Evolutionary conservation across 2,329 filamentous ascomycete genomes (phyloP).

Genomic region (Paraphoma chrysanthemicola): DNA sequence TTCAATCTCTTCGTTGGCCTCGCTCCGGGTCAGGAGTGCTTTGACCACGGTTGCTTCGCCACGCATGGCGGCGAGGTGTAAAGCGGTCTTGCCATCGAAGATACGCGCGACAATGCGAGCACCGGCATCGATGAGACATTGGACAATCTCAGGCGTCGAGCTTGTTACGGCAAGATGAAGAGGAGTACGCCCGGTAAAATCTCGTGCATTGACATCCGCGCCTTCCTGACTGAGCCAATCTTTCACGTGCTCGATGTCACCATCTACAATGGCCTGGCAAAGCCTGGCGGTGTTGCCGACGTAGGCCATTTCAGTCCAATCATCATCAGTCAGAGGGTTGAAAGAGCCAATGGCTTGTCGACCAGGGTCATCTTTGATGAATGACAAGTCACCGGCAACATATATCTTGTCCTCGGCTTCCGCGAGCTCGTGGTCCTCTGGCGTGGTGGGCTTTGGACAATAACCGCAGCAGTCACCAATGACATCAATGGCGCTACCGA

Average conservation of each 20-base stretch:
- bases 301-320: constrained; percentile 93
- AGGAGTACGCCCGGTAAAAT: constrained; percentile 69
- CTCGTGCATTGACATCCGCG: constrained; percentile 73
- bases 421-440: constrained; percentile 74
- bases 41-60: constrained; percentile 74
- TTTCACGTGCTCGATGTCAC: constrained; percentile 72
- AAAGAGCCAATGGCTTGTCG: constrained; percentile 76
- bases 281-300: constrained; percentile 78
- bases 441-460: constrained; percentile 73
- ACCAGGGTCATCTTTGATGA: constrained; percentile 82
- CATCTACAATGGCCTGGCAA: constrained; percentile 81
- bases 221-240: constrained; percentile 73
- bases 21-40: constrained; percentile 75
- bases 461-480: constrained; percentile 82
- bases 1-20: constrained; percentile 73
- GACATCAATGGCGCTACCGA: constrained; percentile 74
- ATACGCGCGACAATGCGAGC: constrained; percentile 76
- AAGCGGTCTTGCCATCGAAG: constrained; percentile 79
- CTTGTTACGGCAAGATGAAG: constrained; percentile 76
- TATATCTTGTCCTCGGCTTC: constrained; percentile 78
- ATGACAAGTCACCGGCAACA: constrained; percentile 74
- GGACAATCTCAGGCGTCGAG: constrained; percentile 73
- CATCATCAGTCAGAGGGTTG: constrained; percentile 79
- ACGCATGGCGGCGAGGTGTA: constrained; percentile 80
- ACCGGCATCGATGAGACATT: constrained; percentile 73